A percentile compares a stretch with the other conserved stretches of the same genome.
These are phyloP conservation scores for Rhodotorula kratochvilovae DNA, from an alignment of 768 basidiomycete genomes.

Conservation along the genomic window DNA sequence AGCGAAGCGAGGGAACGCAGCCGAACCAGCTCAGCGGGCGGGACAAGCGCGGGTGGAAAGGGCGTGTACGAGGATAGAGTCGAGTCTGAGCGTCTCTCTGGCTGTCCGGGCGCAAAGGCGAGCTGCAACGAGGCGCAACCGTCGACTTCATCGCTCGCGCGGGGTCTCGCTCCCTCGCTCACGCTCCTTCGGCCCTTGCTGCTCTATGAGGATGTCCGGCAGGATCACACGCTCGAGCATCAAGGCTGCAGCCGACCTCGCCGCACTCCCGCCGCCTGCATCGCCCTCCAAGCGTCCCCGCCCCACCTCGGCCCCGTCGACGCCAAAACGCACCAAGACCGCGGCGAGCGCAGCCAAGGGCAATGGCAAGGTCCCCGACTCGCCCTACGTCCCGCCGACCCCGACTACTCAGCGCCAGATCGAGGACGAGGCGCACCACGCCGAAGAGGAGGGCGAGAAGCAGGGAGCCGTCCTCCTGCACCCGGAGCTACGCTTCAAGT, in stretches of 20 bases:
- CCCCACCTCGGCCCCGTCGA: constrained; percentile 3
- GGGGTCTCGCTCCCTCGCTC: too few relatives aligned
- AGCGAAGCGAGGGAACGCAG: too few relatives aligned
- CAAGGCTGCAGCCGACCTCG: too few relatives aligned
- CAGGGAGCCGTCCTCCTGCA: constrained; percentile 55
- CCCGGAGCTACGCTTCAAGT: constrained; percentile 67
- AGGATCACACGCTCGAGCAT: constrained; percentile 2
- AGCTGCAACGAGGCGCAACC: too few relatives aligned
- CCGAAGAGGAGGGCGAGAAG: constrained; percentile 8
- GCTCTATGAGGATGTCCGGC: background rate
- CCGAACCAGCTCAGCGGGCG: too few relatives aligned
- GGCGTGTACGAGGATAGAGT: too few relatives aligned
- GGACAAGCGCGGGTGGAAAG: too few relatives aligned
- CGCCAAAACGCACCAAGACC: constrained; percentile 6
- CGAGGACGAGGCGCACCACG: background rate
- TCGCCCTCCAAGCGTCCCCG: constrained; percentile 16
- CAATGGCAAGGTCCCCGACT: background rate
- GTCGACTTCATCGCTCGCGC: too few relatives aligned
- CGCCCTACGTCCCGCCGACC: constrained; percentile 29
- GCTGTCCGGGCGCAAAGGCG: too few relatives aligned
- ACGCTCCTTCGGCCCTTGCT: background rate
- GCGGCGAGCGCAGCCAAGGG: background rate
- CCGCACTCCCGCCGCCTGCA: background rate
- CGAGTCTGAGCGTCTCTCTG: too few relatives aligned
- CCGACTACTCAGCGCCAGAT: constrained; percentile 14